Conservation (phyloP, 2,329 filamentous ascomycete species). For the Claviceps fusiformis region DNA sequence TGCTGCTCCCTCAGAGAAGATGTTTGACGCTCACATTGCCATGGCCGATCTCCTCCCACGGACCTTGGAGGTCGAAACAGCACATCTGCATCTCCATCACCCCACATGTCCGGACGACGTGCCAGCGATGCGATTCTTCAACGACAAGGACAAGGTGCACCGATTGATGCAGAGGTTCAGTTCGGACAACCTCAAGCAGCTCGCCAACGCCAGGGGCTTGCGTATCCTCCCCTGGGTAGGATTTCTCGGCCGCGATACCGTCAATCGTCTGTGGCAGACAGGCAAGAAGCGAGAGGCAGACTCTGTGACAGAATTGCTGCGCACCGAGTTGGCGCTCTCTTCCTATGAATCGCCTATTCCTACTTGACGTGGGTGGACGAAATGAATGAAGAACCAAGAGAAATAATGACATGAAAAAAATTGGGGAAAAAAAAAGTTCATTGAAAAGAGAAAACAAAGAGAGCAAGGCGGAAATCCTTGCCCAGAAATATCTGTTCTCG, state of each 20-base stretch:
- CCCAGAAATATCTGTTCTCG: neutral
- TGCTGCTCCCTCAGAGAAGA: conserved; percentile 28
- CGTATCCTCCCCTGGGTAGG: conserved; percentile 22
- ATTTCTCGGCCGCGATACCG: conserved; percentile 32
- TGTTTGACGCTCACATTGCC: conserved; percentile 40
- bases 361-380: conserved; percentile 6
- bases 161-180: conserved; percentile 13
- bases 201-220: conserved; percentile 18
- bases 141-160: conserved; percentile 18
- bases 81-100: conserved; percentile 42
- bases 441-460: neutral
- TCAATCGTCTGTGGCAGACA: conserved; percentile 27
- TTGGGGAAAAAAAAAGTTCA: neutral
- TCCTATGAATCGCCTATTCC: conserved; percentile 13
- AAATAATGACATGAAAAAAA: neutral
- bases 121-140: conserved; percentile 33
- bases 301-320: conserved; percentile 23
- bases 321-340: conserved; percentile 20
- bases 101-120: conserved; percentile 34
- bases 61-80: conserved; percentile 29
- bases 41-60: conserved; percentile 27
- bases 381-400: neutral
- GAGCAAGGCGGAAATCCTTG: neutral
- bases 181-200: conserved; percentile 13
- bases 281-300: conserved; percentile 29